Evolutionary conservation across 192 early-diverging fungal genomes (phyloP), one percentile per base, ranked within the genome.

Genomic region (Coemansia sp.): DNA sequence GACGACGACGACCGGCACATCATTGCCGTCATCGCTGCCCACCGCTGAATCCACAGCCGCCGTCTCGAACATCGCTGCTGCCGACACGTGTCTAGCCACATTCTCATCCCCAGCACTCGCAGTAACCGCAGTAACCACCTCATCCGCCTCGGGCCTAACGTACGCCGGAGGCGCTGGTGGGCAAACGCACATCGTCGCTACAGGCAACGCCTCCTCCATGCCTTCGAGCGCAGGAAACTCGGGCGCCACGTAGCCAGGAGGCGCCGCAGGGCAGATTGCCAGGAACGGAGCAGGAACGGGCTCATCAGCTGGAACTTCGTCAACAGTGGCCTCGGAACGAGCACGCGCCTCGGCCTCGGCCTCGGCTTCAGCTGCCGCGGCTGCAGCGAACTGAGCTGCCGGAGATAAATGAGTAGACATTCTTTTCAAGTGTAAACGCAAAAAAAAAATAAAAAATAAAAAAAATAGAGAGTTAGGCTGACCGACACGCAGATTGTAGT

Each of bases 361-460:
- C n/a, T n/a, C 44, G 2, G 66, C 66, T 12, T 63, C 72, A 36
- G 72, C 69, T n/a, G 77, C 77, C 9, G 73, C 77, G 4, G 78
- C 78, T 2, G 73, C 73, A 42, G 78, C 78, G 64, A 81, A 81
- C 66, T 76, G 78, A 29, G 78, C 78, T 9, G 78, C 78, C 14
- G 78, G 78, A 42, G 78, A 76, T 29, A 73, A 53, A 51, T 73
- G 67, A 10, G 65, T 68, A 5, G 77, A 63, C 77, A 80, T 80
- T 69, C 53, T 23, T 12, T n/a, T 14, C 36, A 37, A 37, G 9
- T 9, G n/a, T 37, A 37, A 37, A 0, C 36, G 36, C 36, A 55
- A 5, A 74, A 48, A 1, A 39, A 44, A 66, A 39, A 46, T 64
- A 39, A 50, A 10, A 46, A 39, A 17, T 34, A 62, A 62, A 61